These are phyloP conservation scores for Stachybotrys chlorohalonatus DNA, from an alignment of 2,329 filamentous ascomycete genomes.

Conservation along the genomic window DNA sequence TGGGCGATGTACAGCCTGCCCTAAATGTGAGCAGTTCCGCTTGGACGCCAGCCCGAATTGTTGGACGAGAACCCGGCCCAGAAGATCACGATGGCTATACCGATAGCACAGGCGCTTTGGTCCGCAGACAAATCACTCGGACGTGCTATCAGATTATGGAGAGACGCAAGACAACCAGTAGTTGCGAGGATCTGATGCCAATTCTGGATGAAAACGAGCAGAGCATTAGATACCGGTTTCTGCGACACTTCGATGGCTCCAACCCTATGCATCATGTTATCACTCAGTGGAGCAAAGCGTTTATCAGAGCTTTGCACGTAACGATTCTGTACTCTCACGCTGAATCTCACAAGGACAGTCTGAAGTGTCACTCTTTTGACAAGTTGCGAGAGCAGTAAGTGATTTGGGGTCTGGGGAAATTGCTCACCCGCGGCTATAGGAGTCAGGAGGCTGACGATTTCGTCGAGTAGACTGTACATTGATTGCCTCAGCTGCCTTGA, in stretches of 20 bases:
- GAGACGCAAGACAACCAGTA: constrained; percentile 3
- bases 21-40: constrained; percentile 6
- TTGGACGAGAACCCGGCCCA: constrained; percentile 3
- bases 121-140: constrained; percentile 7
- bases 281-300: constrained; percentile 5
- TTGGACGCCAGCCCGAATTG: constrained; percentile 4
- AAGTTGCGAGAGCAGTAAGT: constrained; percentile 6
- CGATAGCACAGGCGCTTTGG: constrained; percentile 5
- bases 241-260: constrained; percentile 7
- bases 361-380: constrained; percentile 7
- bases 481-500: constrained; percentile 8
- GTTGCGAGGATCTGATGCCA: constrained; percentile 5
- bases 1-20: constrained; percentile 7
- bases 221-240: constrained; percentile 6
- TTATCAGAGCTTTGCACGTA: constrained; percentile 7
- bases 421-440: background rate
- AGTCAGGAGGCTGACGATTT: background rate
- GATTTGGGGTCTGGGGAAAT: background rate
- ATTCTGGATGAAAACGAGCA: constrained; percentile 6
- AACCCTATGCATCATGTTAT: constrained; percentile 7
- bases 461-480: constrained; percentile 4
- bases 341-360: constrained; percentile 3
- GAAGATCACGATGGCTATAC: constrained; percentile 7
- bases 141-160: constrained; percentile 5
- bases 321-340: constrained; percentile 7